phyloP scores from a whole-genome alignment of 2,329 filamentous ascomycete species.

The Biscogniauxia marginata region DNA sequence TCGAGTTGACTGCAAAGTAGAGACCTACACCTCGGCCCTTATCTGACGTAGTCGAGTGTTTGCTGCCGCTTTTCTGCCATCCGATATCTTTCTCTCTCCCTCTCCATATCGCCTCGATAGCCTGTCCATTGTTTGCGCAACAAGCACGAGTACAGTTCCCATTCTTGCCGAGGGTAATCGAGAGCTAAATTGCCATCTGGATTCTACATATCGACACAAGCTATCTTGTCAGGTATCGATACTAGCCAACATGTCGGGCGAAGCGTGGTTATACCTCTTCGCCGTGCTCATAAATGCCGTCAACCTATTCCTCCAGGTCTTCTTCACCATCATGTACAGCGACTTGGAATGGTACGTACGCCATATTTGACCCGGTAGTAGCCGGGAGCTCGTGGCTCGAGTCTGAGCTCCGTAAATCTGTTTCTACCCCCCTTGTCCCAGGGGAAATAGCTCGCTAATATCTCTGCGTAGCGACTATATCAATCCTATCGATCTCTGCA shows the following conservation, averaged over 20 bases:
- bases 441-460: slow-evolving; percentile 27
- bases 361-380: not conserved
- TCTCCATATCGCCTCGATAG: not conserved
- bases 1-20: too few species aligned
- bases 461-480: slow-evolving; percentile 80
- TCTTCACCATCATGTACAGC: slow-evolving; percentile 99
- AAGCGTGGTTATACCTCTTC: slow-evolving; percentile 97
- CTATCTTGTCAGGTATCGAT: slow-evolving; percentile 3
- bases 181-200: not conserved
- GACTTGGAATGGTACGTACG: slow-evolving; percentile 91
- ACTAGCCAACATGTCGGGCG: slow-evolving; percentile 74
- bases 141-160: not conserved
- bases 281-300: slow-evolving; percentile 99
- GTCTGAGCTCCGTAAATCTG: slow-evolving; percentile 12
- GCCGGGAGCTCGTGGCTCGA: slow-evolving; percentile 1
- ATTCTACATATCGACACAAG: not conserved
- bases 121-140: not conserved
- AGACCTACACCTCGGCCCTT: too few species aligned
- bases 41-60: not conserved
- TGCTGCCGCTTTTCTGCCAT: not conserved
- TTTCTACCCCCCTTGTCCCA: not conserved
- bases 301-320: slow-evolving; percentile 99
- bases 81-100: not conserved
- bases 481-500: slow-evolving; percentile 99
- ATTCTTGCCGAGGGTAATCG: not conserved